A percentile compares a stretch with the other conserved stretches of the same genome.
Evolutionary conservation across 805 yeast species (phyloP).

Genomic region (Wickerhamomyces alni): DNA sequence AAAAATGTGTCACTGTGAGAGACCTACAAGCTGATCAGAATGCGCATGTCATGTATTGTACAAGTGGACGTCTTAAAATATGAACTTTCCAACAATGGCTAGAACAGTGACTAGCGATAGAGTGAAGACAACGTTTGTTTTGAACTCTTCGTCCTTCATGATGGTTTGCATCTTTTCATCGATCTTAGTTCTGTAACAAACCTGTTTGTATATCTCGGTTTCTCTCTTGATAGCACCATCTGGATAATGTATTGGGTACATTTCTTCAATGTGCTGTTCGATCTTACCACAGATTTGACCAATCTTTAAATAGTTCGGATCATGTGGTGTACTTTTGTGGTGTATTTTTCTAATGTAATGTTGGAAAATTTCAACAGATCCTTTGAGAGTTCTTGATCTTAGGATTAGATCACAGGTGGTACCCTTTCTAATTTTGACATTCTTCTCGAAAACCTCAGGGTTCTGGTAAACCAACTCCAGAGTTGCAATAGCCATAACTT

Average conservation of each 20-base stretch:
- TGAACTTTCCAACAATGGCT: slow-evolving; percentile 1
- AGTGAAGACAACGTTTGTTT: slow-evolving; percentile 18
- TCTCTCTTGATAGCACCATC: slow-evolving; percentile 38
- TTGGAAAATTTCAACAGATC: slow-evolving; percentile 72
- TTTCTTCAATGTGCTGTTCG: slow-evolving; percentile 77
- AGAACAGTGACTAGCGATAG: slow-evolving; percentile 4
- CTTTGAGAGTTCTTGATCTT: slow-evolving; percentile 65
- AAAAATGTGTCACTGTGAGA: no score
- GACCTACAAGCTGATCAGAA: no score
- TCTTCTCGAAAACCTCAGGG: slow-evolving; percentile 57
- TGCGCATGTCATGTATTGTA: no score
- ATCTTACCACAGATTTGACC: slow-evolving; percentile 85
- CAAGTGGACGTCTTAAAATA: neutral
- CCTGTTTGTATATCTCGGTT: slow-evolving; percentile 31
- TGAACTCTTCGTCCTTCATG: slow-evolving; percentile 20
- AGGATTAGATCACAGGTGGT: slow-evolving; percentile 73
- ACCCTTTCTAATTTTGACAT: slow-evolving; percentile 89
- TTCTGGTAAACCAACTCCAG: slow-evolving; percentile 81
- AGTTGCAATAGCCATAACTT: slow-evolving; percentile 98
- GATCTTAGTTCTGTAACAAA: slow-evolving; percentile 35
- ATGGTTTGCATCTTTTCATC: slow-evolving; percentile 29
- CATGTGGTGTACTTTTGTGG: slow-evolving; percentile 69
- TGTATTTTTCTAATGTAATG: slow-evolving; percentile 71
- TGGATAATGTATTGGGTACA: slow-evolving; percentile 64
- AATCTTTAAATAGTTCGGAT: slow-evolving; percentile 79